Conservation (phyloP, 176 grass and related monocot genomes). For the Coix lacrymajobi region DNA sequence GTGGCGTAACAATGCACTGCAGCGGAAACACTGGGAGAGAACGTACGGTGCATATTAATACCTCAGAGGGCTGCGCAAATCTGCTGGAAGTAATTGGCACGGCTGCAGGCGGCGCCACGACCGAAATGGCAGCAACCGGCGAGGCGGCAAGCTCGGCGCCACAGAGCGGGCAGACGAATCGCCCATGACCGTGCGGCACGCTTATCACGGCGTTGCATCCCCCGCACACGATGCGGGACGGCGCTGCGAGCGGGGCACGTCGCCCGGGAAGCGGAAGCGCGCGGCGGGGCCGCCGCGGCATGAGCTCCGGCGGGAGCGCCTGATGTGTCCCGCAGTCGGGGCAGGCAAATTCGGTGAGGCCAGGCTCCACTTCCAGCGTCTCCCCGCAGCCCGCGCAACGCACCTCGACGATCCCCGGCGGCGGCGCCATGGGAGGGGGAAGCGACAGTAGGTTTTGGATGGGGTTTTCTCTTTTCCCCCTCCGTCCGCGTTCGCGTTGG, state of each 20-base stretch:
- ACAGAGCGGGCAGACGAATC: conserved; percentile 40
- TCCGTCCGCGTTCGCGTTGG: not conserved
- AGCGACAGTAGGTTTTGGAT: not conserved
- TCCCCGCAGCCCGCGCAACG: conserved; percentile 53
- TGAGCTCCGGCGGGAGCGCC: conserved; percentile 56
- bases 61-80: not conserved
- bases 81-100: conserved; percentile 22
- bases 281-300: conserved; percentile 43
- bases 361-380: conserved; percentile 60
- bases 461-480: not conserved
- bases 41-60: not conserved
- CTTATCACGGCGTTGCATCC: conserved; percentile 36
- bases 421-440: not conserved
- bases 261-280: conserved; percentile 39
- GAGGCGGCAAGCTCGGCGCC: conserved; percentile 25
- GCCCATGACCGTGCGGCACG: conserved; percentile 34
- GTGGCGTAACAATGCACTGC: not conserved
- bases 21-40: not conserved
- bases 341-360: conserved; percentile 57
- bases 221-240: conserved; percentile 27
- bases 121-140: not conserved
- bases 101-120: conserved; percentile 18
- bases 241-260: not conserved
- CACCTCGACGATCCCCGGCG: conserved; percentile 41
- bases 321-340: conserved; percentile 53